Evolutionary conservation across 495 filamentous ascomycete genomes (phyloP), one percentile per base, ranked within the genome.

Genomic region (Annulohypoxylon moriforme): DNA sequence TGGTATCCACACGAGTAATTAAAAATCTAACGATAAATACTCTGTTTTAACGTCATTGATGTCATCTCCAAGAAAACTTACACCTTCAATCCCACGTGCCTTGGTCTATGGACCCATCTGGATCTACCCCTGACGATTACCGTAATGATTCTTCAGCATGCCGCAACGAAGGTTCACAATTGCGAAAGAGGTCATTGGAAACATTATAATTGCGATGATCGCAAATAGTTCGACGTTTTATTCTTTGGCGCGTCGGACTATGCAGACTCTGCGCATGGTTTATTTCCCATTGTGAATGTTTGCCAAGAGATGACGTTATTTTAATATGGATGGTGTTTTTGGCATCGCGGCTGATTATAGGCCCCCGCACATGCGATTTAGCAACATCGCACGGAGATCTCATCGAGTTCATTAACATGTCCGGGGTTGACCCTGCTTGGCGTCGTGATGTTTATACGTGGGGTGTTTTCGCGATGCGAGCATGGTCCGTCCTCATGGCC

Each of bases 291-390:
- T 64, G 38, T 53, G 47, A 60, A 44, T 22, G 22, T 27, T 40
- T 57, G 74, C 74, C 74, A 76, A 76, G 74, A 60, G 61, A 76
- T 76, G 71, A 53, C 74, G 74, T 75, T 74, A 76, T 74, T 76
- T 74, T 64, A 62, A 67, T 72, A 67, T 76, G 33, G 68, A 76
- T 76, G 74, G 69, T 76, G 71, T 33, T 22, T 76, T 71, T 38
- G 22, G 47, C 18, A 71, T 44, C 29, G 47, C 64, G 68, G 59
- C 67, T 64, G 64, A 38, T 66, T 68, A 67, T 65, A 73, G 68
- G 74, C 55, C 62, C 74, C 71, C 71, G 60, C 68, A 67, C 49
- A 67, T 16, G 47, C 14, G 46, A 31, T 36, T 60, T 10, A 52
- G 58, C 58, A 67, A 63, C 57, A 34, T 62, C 62, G 53, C 63